Evolutionary conservation across 139 green algal genomes (phyloP).

Genomic region (Chlorokybus atmophyticus): DNA sequence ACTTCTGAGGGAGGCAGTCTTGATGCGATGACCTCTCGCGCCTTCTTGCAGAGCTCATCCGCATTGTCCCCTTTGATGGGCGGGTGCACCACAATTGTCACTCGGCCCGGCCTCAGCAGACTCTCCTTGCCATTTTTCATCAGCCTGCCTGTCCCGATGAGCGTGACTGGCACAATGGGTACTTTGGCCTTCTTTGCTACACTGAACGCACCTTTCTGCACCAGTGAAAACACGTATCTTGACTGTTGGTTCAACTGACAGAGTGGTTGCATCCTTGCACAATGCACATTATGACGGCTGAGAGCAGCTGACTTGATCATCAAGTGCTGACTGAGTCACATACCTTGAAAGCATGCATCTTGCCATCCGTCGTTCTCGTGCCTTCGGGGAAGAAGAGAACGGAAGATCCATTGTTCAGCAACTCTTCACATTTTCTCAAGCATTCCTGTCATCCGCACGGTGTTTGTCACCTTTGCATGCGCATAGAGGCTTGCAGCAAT

Average conservation of each 20-base stretch:
- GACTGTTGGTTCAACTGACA: no score
- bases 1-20: constrained; percentile 2
- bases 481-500: no score
- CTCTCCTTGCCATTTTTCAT: constrained; percentile 75
- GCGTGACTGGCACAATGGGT: constrained; percentile 61
- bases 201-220: constrained; percentile 75
- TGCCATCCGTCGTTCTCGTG: constrained; percentile 45
- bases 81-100: constrained; percentile 68
- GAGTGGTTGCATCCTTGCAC: no score
- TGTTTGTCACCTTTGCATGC: background rate
- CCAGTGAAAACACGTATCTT: no score
- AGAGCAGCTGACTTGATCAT: no score
- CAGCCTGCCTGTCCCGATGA: constrained; percentile 64
- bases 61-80: constrained; percentile 33
- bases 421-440: constrained; percentile 61
- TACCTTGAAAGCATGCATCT: constrained; percentile 34
- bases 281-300: no score
- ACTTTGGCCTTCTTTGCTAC: constrained; percentile 73
- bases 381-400: constrained; percentile 89
- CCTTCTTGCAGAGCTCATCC: constrained; percentile 22
- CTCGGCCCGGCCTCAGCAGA: constrained; percentile 48
- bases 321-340: no score
- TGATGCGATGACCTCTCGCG: constrained; percentile 16
- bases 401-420: constrained; percentile 53
- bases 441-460: constrained; percentile 16